Evolutionary conservation across 2,329 filamentous ascomycete species (phyloP), one percentile per base, ranked within the genome.

Genomic region (Leptographium galeiforme): DNA sequence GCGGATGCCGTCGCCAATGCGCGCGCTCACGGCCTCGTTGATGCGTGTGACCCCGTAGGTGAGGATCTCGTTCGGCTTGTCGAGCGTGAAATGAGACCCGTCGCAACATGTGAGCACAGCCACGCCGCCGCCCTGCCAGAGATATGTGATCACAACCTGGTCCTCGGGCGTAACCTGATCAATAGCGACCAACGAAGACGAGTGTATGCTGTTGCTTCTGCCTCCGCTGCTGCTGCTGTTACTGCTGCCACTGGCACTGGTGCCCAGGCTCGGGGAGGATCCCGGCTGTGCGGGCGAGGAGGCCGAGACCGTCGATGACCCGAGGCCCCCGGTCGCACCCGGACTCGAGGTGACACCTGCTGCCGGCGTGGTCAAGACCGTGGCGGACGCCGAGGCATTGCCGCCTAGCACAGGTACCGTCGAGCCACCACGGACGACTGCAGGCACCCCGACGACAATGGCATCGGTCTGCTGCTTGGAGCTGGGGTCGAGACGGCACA

Each of bases 401-500:
- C 18, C 11, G 41, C 18, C 16, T 6, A 18, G 14, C 16, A 41
- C 34, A 36, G n/a, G 6, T 10, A 18, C 12, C 12, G 46, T 18
- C 16, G 25, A 39, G 38, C 14, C 14, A 13, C 36, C 10, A 19
- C 16, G 12, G 40, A 33, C 46, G 39, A 14, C 50, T 3, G 32
- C 16, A 11, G 19, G 44, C 53, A 34, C 18, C 6, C 32, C 6
- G 12, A 34, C 38, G 7, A 8, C 44, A 34, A 13, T 56, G 18
- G 51, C 54, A 34, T 59, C 58, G 1, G 33, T 8, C 16, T 60
- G 57, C 13, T 54, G 62, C 55, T 67, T 65, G 58, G 70, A 67
- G 58, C 14, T 49, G 19, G 63, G 62, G 55, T 80, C 74, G 55
- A 75, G 70, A 54, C 73, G 72, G 7, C 56, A 62, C 69, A 84